Evolutionary conservation across 441 rosid genomes (phyloP), one percentile per base, ranked within the genome.

Genomic region (Erodium moschatum): DNA sequence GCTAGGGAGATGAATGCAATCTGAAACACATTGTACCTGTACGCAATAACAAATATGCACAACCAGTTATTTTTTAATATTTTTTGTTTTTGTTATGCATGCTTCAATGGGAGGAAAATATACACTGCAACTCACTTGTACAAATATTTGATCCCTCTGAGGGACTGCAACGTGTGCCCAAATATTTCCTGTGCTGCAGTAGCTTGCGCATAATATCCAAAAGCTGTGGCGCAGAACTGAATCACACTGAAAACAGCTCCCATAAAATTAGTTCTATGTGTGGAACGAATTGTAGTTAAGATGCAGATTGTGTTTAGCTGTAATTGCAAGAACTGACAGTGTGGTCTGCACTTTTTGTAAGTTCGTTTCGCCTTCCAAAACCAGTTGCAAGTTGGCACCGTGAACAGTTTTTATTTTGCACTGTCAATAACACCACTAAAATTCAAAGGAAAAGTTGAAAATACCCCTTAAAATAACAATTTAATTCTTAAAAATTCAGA

Each of bases 171-270:
- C 0, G 99, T 95, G 86, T 95, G 96, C 66, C 98, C 97, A 65
- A 95, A 95, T 69, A 95, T 95, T 83, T 95, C 98, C 68, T 95
- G 98, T 0, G 98, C 98, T 68, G 99, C 97, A 1, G 98, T 95
- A 72, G 98, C 99, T 86, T 89, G 99, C 52, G 99, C 99, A 70
- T 95, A 95, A 77, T 92, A 95, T 77, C 91, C 99, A 74, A 95
- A 95, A 48, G 99, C 98, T 6, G 98, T 90, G 66, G 99, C 76
- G 52, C 98, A 95, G 76, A 95, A 95, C 44, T 95, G 99, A 76
- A 95, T 95, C 73, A 95, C 98, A 80, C 60, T 52, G 60, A 52
- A 52, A 16, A 16, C 18, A 52, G 9, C 7, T 52, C 7, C 20
- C 60, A 52, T 52, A 15, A 52, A 52, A 52, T 33, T 5, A 33